Base-by-base conservation (phyloP, 2,329 filamentous ascomycete species). In the Raffaelea ambrosiae region DNA sequence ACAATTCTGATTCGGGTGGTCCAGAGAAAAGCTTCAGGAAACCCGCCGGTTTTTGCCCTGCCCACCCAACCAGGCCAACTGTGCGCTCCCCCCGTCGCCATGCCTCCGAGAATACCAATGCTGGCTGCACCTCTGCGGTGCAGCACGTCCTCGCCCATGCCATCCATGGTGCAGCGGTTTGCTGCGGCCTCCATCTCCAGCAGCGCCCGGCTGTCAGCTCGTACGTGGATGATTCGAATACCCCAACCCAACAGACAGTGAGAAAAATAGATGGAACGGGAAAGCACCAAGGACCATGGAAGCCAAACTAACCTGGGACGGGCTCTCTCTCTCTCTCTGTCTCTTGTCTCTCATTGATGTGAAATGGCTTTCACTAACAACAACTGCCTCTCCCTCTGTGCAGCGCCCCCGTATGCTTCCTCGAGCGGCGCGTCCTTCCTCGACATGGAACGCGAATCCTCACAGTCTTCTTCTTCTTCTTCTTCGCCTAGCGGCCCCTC, bases 81-180 rank as follows among this genome's bases (percentile, higher is more conserved):
- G n/a, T n/a, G n/a, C n/a, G n/a, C n/a, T n/a, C n/a, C n/a, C n/a
- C n/a, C n/a, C n/a, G 31, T 16, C 31, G 31, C 39, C 21, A 57
- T 57, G 55, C 45, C 55, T 20, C 50, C 54, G 16, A 52, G 52
- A 52, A 39, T 55, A 44, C 41, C 48, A 38, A 20, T 26, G 18
- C 33, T 38, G n/a, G 23, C 44, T 36, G 44, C 43, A 16, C 26
- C 40, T 2, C 23, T 22, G 33, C 48, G 47, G 21, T 38, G 48
- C 48, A 38, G 40, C 19, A 38, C 5, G 7, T 26, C 14, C 18
- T 2, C 39, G 23, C 40, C 47, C 11, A 20, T 49, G 31, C 35
- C 33, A 10, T 31, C 50, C 3, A 3, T 50, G n/a, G 23, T 36
- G 33, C 43, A 46, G 40, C 53, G 52, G 18, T 36, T 51, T 3